phyloP scores from a whole-genome alignment of 2,329 filamentous ascomycete genomes.

The Amauroascus verrucosus region DNA sequence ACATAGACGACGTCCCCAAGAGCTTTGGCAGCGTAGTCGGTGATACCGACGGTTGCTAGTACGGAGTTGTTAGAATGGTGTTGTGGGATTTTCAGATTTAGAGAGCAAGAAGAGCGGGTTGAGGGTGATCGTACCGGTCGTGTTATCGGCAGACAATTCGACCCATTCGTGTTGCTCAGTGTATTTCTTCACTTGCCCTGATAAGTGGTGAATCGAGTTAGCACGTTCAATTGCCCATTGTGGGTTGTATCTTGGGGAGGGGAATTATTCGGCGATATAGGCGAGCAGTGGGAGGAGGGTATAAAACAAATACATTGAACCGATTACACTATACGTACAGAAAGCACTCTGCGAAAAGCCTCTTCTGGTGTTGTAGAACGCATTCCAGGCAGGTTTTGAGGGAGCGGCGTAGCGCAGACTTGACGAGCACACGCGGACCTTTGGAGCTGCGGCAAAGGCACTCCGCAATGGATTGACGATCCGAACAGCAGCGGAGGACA shows the following conservation, averaged over 20 bases:
- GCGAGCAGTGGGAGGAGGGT: background rate
- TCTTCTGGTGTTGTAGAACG: slow-evolving; percentile 20
- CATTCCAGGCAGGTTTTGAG: slow-evolving; percentile 8
- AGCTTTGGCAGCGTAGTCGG: slow-evolving; percentile 78
- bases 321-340: slow-evolving; percentile 23
- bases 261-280: background rate
- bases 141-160: slow-evolving; percentile 71
- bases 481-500: slow-evolving; percentile 30
- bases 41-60: slow-evolving; percentile 66
- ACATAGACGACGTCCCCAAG: slow-evolving; percentile 97
- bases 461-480: slow-evolving; percentile 14
- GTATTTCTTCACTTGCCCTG: slow-evolving; percentile 60
- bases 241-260: background rate
- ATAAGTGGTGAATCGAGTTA: background rate
- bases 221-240: background rate
- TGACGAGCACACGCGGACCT: slow-evolving; percentile 12
- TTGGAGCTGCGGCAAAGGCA: slow-evolving; percentile 12
- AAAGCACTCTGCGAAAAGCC: slow-evolving; percentile 35
- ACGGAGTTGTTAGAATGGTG: slow-evolving; percentile 5
- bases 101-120: background rate
- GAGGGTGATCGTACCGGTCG: too few relatives aligned
- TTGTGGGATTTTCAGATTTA: background rate
- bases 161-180: slow-evolving; percentile 99
- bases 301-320: background rate
- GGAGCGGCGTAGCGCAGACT: slow-evolving; percentile 12